Evolutionary conservation across 177 flowering plant species (phyloP).

Genomic region (Vitis hybrid): DNA sequence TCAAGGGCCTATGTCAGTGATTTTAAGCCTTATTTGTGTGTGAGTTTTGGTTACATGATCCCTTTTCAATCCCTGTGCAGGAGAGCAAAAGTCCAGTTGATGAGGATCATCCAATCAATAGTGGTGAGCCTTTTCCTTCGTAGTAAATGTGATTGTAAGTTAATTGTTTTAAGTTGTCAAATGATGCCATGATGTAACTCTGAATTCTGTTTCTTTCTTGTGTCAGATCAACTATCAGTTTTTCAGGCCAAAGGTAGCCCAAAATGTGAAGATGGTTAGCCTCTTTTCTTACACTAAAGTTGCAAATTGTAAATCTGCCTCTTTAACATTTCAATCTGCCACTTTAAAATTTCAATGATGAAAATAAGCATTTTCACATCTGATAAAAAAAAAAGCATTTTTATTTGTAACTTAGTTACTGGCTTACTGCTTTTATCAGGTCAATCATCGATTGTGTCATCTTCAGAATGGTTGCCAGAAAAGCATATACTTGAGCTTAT

Average conservation of each 20-base stretch:
- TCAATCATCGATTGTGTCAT: constrained; percentile 12
- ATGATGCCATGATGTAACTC: background rate
- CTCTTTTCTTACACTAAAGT: background rate
- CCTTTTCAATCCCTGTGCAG: constrained; percentile 7
- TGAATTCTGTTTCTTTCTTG: background rate
- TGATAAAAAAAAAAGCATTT: background rate
- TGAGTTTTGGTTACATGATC: constrained; percentile 3
- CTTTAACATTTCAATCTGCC: background rate
- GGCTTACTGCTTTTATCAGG: constrained; percentile 14
- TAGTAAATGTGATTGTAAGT: background rate
- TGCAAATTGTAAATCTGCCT: background rate
- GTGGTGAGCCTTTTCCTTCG: constrained; percentile 17
- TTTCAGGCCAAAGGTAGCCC: constrained; percentile 11
- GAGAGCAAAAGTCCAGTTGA: constrained; percentile 8
- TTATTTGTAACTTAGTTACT: background rate
- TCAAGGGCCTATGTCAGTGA: background rate
- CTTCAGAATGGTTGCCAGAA: constrained; percentile 36
- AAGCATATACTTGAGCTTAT: constrained; percentile 50
- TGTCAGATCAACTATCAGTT: constrained; percentile 14
- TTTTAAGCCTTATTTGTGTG: constrained; percentile 1
- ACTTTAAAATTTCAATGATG: background rate
- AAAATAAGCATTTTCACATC: background rate
- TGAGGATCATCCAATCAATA: constrained; percentile 15
- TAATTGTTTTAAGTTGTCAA: background rate
- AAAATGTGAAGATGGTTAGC: constrained; percentile 18